Evolutionary conservation across 1,139 yeast genomes (phyloP).

Genomic region (Barnettozyma hawaiiensis): DNA sequence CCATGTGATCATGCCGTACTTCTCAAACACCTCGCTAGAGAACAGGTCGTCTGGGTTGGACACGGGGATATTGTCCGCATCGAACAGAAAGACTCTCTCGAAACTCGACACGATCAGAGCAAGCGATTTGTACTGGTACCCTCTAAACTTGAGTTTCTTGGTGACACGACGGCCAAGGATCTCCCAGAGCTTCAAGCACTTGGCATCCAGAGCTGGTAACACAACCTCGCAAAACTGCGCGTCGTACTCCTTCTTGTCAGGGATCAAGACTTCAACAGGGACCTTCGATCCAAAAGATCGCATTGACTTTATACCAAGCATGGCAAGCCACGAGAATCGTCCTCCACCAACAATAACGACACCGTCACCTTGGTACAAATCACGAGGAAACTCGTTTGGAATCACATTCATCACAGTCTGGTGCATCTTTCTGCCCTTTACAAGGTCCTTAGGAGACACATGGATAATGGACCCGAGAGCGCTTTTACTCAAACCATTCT

Average conservation of each 20-base stretch:
- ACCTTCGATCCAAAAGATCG: conserved; percentile 59
- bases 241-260: conserved; percentile 60
- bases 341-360: conserved; percentile 83
- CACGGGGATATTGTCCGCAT: conserved; percentile 69
- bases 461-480: background rate
- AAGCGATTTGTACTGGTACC: conserved; percentile 73
- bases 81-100: conserved; percentile 65
- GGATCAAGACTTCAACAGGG: conserved; percentile 77
- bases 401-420: conserved; percentile 13
- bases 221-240: conserved; percentile 55
- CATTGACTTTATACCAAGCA: conserved; percentile 57
- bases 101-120: conserved; percentile 70
- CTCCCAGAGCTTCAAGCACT: conserved; percentile 59
- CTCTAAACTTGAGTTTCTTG: conserved; percentile 37
- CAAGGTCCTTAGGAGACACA: conserved; percentile 4
- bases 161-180: conserved; percentile 21
- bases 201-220: conserved; percentile 62
- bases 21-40: conserved; percentile 28
- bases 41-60: conserved; percentile 52
- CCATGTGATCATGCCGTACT: conserved; percentile 45
- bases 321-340: conserved; percentile 62
- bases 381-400: conserved; percentile 19
- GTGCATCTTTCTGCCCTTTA: conserved; percentile 15
- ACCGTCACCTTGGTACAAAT: conserved; percentile 48
- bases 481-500: background rate